Percentiles rank a stretch among this genome's conserved stretches.
phyloP scores from a whole-genome alignment of 2,329 filamentous ascomycete species.

The Ceratocystis variospora region DNA sequence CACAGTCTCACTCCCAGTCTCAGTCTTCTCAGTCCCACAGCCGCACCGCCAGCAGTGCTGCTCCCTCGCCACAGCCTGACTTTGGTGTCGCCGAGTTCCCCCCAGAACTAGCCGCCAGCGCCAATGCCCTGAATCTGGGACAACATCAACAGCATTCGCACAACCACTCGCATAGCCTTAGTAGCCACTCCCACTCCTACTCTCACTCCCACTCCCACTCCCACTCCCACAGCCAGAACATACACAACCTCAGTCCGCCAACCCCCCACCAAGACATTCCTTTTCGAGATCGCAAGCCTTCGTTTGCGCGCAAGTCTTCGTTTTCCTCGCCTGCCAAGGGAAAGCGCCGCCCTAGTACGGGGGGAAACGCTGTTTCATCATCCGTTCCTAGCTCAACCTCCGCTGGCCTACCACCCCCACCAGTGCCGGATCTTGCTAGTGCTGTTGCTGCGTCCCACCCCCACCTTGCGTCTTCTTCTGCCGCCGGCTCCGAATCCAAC shows the following conservation, averaged over 20 bases:
- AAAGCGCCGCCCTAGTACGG: constrained; percentile 31
- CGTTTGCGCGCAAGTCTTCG: constrained; percentile 36
- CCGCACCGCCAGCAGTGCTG: constrained; percentile 17
- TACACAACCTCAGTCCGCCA: constrained; percentile 2
- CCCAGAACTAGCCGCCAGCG: constrained; percentile 16
- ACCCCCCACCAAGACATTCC: constrained; percentile 6
- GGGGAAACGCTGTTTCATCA: constrained; percentile 29
- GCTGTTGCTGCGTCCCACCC: constrained; percentile 29
- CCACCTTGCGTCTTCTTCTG: constrained; percentile 23
- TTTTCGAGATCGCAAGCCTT: constrained; percentile 37
- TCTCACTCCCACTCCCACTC: neutral
- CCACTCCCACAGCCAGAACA: neutral
- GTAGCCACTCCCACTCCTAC: neutral
- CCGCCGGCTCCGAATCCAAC: constrained; percentile 14
- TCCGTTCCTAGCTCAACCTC: constrained; percentile 20
- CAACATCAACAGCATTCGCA: neutral
- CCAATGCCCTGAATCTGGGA: constrained; percentile 13
- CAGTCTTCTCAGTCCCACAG: constrained; percentile 19
- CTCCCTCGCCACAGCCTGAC: constrained; percentile 17
- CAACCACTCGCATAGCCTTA: neutral
- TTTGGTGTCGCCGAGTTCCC: constrained; percentile 17
- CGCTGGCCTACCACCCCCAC: constrained; percentile 32
- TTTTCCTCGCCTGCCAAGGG: constrained; percentile 30
- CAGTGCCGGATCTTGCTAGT: constrained; percentile 40
- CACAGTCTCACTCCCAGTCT: constrained; percentile 18